Conservation (phyloP, 441 rosid genomes). For the Adansonia madagascariensis region DNA sequence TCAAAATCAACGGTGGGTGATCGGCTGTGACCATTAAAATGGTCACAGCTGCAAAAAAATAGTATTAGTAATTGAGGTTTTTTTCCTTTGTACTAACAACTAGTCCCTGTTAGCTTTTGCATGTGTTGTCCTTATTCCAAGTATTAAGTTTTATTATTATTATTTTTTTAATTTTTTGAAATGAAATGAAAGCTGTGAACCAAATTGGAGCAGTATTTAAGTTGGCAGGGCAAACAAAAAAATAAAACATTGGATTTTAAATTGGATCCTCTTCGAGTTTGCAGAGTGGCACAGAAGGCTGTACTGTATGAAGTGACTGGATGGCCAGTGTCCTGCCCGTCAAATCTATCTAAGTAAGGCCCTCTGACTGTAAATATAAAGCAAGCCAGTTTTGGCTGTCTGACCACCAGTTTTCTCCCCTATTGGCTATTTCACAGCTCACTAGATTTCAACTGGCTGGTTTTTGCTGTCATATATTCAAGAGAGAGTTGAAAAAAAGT, state of each 20-base stretch:
- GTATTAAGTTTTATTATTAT: not conserved
- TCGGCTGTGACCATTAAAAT: conserved; percentile 39
- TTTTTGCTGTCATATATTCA: not conserved
- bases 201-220: conserved; percentile 37
- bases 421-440: too few relatives aligned
- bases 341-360: conserved; percentile 48
- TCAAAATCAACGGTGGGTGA: conserved; percentile 40
- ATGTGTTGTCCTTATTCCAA: not conserved
- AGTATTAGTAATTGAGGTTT: too few relatives aligned
- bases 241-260: conserved; percentile 28
- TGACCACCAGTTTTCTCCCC: too few relatives aligned
- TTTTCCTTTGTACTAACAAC: too few relatives aligned
- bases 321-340: conserved; percentile 49
- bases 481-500: not conserved
- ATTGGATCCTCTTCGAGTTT: conserved; percentile 31
- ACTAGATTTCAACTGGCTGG: conserved; percentile 23
- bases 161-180: too few relatives aligned
- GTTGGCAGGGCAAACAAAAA: conserved; percentile 22
- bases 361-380: conserved; percentile 18
- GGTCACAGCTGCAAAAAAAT: conserved; percentile 27
- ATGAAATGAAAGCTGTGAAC: conserved; percentile 33
- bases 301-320: conserved; percentile 63
- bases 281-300: conserved; percentile 43
- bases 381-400: too few relatives aligned
- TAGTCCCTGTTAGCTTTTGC: not conserved